Base-by-base conservation (phyloP, 768 basidiomycete species). In the Russula emetica region DNA sequence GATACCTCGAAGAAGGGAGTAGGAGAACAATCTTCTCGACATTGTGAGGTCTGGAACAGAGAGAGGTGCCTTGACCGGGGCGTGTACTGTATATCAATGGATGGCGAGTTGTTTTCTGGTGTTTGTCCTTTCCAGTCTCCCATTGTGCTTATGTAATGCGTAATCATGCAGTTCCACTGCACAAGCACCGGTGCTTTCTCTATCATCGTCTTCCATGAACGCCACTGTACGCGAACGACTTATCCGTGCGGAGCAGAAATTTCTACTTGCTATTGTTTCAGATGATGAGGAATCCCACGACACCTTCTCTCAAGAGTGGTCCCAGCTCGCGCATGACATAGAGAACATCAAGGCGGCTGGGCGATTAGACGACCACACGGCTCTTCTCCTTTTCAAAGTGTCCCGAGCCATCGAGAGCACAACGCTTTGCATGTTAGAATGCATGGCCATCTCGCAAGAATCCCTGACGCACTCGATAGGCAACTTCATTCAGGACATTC, bases 101-200 rank as follows among this genome's bases (percentile, higher is more conserved):
- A 8, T 32, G 32, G 32, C 32, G 32, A 34, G 1, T 13, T 20
- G 6, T 44, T 44, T 44, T 54, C 6, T 22, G 2, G 22, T 32
- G 9, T 58, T 53, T 58, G 57, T 40, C 6, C 4, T 58, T 52
- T 40, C 6, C 4, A 22, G 1, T 14, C 9, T 0, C 5, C 63
- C 47, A 64, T 64, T 64, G 63, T 64, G 58, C 44, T 63, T 30
- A 59, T 30, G 13, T 64, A 63, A 58, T n/a, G n/a, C n/a, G n/a
- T n/a, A n/a, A n/a, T n/a, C n/a, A n/a, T n/a, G n/a, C n/a, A n/a
- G n/a, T n/a, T n/a, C n/a, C n/a, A n/a, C n/a, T n/a, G n/a, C n/a
- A n/a, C n/a, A n/a, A n/a, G n/a, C n/a, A n/a, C n/a, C n/a, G n/a
- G n/a, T n/a, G n/a, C n/a, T n/a, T n/a, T n/a, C n/a, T n/a, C n/a